These are phyloP conservation scores for Lactarius sp. DNA, from an alignment of 768 basidiomycete species.

Conservation along the genomic window DNA sequence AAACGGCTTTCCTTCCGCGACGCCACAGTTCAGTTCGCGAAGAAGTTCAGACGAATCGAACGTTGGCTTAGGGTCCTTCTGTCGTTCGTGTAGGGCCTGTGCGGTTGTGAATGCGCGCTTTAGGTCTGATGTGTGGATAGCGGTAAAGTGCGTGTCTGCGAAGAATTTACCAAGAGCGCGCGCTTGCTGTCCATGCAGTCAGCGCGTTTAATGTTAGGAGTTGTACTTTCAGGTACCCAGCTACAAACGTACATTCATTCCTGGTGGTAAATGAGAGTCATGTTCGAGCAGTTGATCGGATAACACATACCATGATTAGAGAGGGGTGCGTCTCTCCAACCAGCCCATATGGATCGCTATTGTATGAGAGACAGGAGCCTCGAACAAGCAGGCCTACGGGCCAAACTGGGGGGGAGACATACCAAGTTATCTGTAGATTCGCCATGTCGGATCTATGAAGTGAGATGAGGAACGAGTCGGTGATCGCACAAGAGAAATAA, in stretches of 20 bases:
- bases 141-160: conserved; percentile 42
- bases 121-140: conserved; percentile 63
- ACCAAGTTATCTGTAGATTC: conserved; percentile 77
- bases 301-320: conserved; percentile 61
- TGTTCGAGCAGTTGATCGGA: background rate
- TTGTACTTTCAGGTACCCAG: background rate
- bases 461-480: background rate
- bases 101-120: conserved; percentile 63
- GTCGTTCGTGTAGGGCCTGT: conserved; percentile 46
- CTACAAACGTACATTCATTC: conserved; percentile 32
- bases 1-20: conserved; percentile 61
- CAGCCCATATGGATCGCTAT: conserved; percentile 58
- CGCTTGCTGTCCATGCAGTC: conserved; percentile 30
- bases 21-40: conserved; percentile 66
- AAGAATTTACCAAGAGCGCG: conserved; percentile 51
- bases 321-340: conserved; percentile 67
- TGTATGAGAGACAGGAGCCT: background rate
- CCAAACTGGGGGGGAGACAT: conserved; percentile 23
- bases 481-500: background rate
- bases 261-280: conserved; percentile 15
- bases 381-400: background rate
- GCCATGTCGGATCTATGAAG: conserved; percentile 61
- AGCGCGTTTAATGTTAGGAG: background rate
- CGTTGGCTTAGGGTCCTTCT: conserved; percentile 43
- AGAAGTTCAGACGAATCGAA: conserved; percentile 48